Evolutionary conservation across 192 early-diverging fungal genomes (phyloP).

Genomic region (Entomortierella chlamydospora): DNA sequence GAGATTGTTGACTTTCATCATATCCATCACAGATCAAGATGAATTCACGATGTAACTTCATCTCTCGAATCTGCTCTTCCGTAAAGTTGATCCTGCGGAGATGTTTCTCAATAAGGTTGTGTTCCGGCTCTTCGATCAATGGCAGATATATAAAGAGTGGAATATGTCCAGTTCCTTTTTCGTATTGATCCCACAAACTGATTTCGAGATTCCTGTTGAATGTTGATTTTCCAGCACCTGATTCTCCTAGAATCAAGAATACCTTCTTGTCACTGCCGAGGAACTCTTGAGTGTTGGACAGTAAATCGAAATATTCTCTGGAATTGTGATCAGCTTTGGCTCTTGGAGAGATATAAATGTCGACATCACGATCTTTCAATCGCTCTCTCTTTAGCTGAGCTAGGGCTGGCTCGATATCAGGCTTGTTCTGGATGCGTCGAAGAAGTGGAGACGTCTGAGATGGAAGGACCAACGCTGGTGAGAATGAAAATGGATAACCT

Average conservation of each 20-base stretch:
- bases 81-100: neutral
- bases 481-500: neutral
- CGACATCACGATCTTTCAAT: neutral
- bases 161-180: neutral
- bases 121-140: neutral
- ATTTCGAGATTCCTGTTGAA: slow-evolving; percentile 13
- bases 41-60: slow-evolving; percentile 13
- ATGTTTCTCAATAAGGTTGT: slow-evolving; percentile 7
- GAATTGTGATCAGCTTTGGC: slow-evolving; percentile 9
- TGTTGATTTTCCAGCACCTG: slow-evolving; percentile 28
- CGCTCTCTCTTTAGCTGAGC: neutral
- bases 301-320: slow-evolving; percentile 1
- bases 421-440: slow-evolving; percentile 3
- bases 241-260: slow-evolving; percentile 24
- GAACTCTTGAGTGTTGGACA: slow-evolving; percentile 12
- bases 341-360: slow-evolving; percentile 27
- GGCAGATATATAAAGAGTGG: slow-evolving; percentile 25
- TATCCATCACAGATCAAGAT: slow-evolving; percentile 33
- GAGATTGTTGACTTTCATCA: slow-evolving; percentile 7
- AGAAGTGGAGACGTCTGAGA: slow-evolving; percentile 2
- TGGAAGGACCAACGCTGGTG: neutral
- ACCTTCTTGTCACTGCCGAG: slow-evolving; percentile 8
- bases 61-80: neutral
- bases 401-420: neutral
- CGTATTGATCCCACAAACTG: slow-evolving; percentile 4